Percentiles rank a stretch among this genome's conserved stretches.
phyloP scores from a whole-genome alignment of 1,139 yeast genomes.

The Candida sp. region DNA sequence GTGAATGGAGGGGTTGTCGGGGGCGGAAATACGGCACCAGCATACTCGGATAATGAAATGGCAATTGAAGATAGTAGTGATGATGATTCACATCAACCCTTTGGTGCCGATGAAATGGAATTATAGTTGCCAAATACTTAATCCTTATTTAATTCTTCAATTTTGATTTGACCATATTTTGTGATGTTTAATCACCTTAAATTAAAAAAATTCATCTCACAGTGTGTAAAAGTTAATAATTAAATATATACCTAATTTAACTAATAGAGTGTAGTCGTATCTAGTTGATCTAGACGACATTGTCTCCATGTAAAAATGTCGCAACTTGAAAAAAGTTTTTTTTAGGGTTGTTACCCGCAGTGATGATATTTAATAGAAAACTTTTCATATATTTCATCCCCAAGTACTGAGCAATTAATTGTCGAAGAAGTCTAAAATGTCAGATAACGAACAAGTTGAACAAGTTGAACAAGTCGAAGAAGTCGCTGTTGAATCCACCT shows the following conservation, averaged over 20 bases:
- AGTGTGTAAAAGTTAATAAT: not conserved
- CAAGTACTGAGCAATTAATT: conserved; percentile 76
- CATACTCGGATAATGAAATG: conserved; percentile 23
- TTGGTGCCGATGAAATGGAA: conserved; percentile 67
- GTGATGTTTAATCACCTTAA: not conserved
- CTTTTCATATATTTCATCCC: conserved; percentile 8
- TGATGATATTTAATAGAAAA: not conserved
- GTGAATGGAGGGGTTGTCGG: conserved; percentile 13
- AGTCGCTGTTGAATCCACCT: conserved; percentile 80
- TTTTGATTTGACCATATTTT: not conserved
- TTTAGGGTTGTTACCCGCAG: not conserved
- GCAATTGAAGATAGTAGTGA: conserved; percentile 42
- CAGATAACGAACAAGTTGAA: conserved; percentile 52
- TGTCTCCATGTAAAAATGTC: no score
- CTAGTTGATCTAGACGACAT: no score
- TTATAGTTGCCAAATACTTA: conserved; percentile 21
- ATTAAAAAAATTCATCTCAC: not conserved
- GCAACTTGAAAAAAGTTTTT: no score
- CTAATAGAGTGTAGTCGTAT: no score
- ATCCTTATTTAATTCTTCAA: not conserved
- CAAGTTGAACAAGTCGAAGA: conserved; percentile 66
- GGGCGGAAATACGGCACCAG: conserved; percentile 11
- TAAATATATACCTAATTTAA: no score
- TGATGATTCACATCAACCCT: conserved; percentile 45
- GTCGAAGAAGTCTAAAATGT: conserved; percentile 91